Conservation (phyloP, 2,329 filamentous ascomycete genomes). For the Thyridium curvatum region DNA sequence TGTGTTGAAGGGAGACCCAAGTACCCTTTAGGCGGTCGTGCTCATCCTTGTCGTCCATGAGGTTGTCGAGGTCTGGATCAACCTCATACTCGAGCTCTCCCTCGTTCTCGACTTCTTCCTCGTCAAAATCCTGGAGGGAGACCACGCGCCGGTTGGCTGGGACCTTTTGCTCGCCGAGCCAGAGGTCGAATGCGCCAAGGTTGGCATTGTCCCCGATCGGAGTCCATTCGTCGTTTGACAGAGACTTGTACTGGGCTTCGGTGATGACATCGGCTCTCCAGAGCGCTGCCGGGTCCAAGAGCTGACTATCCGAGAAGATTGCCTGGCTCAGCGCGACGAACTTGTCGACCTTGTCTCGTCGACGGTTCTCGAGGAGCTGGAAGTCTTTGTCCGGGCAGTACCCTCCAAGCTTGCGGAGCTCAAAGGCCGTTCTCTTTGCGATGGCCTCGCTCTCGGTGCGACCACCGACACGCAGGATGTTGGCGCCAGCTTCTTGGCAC, state of each 20-base stretch:
- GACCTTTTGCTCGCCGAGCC: conserved; percentile 49
- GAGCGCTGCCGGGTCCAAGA: conserved; percentile 51
- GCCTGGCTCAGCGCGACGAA: conserved; percentile 34
- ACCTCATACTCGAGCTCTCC: conserved; percentile 34
- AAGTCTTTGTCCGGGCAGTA: conserved; percentile 13
- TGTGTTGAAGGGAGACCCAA: conserved; percentile 33
- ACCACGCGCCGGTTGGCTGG: conserved; percentile 22
- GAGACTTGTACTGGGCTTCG: conserved; percentile 54
- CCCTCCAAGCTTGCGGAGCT: conserved; percentile 37
- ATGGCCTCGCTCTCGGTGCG: conserved; percentile 62
- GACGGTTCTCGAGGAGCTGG: conserved; percentile 16
- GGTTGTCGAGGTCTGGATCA: conserved; percentile 31
- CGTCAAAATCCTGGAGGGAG: conserved; percentile 29
- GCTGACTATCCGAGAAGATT: conserved; percentile 25
- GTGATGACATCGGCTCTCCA: conserved; percentile 51
- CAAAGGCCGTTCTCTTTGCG: conserved; percentile 59
- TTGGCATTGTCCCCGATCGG: conserved; percentile 6
- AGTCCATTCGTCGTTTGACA: conserved; percentile 41
- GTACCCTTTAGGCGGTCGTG: conserved; percentile 35
- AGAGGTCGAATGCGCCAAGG: conserved; percentile 26
- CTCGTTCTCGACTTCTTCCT: conserved; percentile 49
- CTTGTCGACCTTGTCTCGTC: conserved; percentile 18
- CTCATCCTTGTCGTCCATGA: conserved; percentile 25
- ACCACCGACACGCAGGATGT: conserved; percentile 58
- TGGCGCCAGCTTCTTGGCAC: conserved; percentile 44